Base-by-base conservation (phyloP, 2,329 filamentous ascomycete genomes). In the Fusarium chlamydosporum region DNA sequence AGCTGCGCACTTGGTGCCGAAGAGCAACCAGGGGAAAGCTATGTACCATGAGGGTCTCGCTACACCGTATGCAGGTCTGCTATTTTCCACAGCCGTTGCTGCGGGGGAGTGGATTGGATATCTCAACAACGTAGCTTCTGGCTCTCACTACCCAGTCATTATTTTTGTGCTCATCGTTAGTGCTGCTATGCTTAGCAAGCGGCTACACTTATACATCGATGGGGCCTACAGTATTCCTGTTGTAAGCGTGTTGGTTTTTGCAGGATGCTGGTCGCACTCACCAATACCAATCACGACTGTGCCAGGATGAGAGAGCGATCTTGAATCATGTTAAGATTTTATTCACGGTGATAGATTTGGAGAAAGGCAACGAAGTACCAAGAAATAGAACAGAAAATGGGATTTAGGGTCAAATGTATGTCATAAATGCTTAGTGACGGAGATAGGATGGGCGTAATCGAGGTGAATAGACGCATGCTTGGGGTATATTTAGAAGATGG, bases 191-290 rank as follows among this genome's bases (percentile, higher is more conserved):
- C 16, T 52, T 2, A 52, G 48, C 27, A 33, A 52, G 12, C 35
- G 48, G 13, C 8, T 52, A 10, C 48, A 52, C 15, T 13, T 52
- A 1, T 26, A 52, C 27, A 41, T 33, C 27, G 48, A 52, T 52
- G 48, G 48, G 29, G 48, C 37, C 2, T 52, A 52, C 26, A 52
- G 48, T 7, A 13, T 52, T 3, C 48, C 48, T 0, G 35, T n/a
- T 26, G 18, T 41, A 0, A 52, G 16, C 12, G 12, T 33, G 3
- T 26, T 52, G 37, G 18, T 52, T 33, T 52, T 41, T 2, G 35
- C 48, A n/a, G 48, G 35, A n/a, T 52, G 48, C 8, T 52, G 48
- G 48, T 52, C 35, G 27, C 26, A 40, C 12, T 52, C 48, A 11
- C n/a, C 37, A 0, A 12, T 41, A 2, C 26, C 35, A 13, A 33